phyloP scores from a whole-genome alignment of 257 asterid species.

The Ehretia macrophylla region DNA sequence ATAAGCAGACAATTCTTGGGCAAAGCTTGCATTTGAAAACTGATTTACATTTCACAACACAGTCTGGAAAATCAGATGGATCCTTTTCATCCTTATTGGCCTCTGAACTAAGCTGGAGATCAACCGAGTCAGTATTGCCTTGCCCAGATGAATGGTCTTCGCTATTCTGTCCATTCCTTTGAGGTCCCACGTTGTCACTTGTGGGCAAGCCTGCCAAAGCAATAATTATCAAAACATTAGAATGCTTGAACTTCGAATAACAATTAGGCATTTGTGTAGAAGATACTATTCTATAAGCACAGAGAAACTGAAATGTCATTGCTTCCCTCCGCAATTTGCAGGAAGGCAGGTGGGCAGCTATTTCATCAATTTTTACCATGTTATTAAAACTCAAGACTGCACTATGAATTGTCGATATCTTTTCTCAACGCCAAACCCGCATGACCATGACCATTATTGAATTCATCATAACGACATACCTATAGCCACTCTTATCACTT shows the following conservation, averaged over 20 bases:
- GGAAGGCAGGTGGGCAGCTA: too few species aligned
- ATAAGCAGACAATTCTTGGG: slow-evolving; percentile 87
- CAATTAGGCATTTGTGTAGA: too few species aligned
- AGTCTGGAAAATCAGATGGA: slow-evolving; percentile 33
- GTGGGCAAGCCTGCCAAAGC: slow-evolving; percentile 53
- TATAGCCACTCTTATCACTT: too few species aligned
- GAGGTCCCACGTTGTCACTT: slow-evolving; percentile 52
- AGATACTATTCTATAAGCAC: too few species aligned
- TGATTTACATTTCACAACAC: slow-evolving; percentile 65
- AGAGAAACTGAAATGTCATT: too few species aligned
- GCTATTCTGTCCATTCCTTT: slow-evolving; percentile 21
- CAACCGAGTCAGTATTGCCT: slow-evolving; percentile 25
- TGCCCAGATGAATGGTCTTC: slow-evolving; percentile 29
- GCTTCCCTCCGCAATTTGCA: too few species aligned
- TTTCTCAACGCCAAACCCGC: too few species aligned
- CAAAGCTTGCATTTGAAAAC: slow-evolving; percentile 90
- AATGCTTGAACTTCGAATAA: slow-evolving; percentile 1
- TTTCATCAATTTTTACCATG: too few species aligned
- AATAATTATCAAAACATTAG: slow-evolving; percentile 6
- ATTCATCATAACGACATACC: too few species aligned
- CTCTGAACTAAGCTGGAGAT: slow-evolving; percentile 12
- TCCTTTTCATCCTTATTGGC: slow-evolving; percentile 31
- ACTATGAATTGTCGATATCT: too few species aligned
- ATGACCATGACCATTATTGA: too few species aligned
- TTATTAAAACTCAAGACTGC: too few species aligned